Conservation (phyloP, 23 red algal genomes). For the Gracilariopsis chorda region DNA sequence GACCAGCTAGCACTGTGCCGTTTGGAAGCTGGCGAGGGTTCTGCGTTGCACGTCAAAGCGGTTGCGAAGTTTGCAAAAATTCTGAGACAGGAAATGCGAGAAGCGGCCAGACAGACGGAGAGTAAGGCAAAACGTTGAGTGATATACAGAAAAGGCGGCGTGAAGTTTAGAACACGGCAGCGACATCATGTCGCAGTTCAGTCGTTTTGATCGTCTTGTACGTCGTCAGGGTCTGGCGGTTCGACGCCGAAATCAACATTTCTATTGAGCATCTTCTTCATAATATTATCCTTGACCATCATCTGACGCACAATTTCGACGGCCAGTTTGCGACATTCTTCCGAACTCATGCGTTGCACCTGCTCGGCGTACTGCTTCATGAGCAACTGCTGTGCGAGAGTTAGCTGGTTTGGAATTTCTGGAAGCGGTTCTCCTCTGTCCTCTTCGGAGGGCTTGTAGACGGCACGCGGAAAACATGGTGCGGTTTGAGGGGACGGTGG, state of each 20-base stretch:
- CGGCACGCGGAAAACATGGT: neutral
- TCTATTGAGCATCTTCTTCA: conserved; percentile 43
- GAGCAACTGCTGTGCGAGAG: conserved; percentile 88
- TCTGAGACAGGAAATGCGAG: too few species aligned
- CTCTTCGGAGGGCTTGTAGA: conserved; percentile 47
- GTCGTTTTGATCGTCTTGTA: conserved; percentile 28
- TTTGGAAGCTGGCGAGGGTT: too few species aligned
- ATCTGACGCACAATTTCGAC: conserved; percentile 81
- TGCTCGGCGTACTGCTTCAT: conserved; percentile 86
- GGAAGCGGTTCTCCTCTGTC: conserved; percentile 33
- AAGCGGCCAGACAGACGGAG: too few species aligned
- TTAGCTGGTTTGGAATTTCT: conserved; percentile 75
- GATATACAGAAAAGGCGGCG: too few species aligned
- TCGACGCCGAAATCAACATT: conserved; percentile 52
- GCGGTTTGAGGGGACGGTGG: neutral
- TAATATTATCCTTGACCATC: conserved; percentile 84
- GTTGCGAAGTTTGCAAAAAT: too few species aligned
- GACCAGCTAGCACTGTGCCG: too few species aligned
- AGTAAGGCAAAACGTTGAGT: too few species aligned
- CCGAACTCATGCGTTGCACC: conserved; percentile 64
- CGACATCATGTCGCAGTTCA: too few species aligned
- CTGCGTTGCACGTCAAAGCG: too few species aligned
- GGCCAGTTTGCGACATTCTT: conserved; percentile 74
- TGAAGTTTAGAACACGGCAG: too few species aligned
- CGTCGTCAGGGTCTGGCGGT: conserved; percentile 53